These are phyloP conservation scores for Huntiella decipiens DNA, from an alignment of 2,329 filamentous ascomycete genomes.

Conservation along the genomic window DNA sequence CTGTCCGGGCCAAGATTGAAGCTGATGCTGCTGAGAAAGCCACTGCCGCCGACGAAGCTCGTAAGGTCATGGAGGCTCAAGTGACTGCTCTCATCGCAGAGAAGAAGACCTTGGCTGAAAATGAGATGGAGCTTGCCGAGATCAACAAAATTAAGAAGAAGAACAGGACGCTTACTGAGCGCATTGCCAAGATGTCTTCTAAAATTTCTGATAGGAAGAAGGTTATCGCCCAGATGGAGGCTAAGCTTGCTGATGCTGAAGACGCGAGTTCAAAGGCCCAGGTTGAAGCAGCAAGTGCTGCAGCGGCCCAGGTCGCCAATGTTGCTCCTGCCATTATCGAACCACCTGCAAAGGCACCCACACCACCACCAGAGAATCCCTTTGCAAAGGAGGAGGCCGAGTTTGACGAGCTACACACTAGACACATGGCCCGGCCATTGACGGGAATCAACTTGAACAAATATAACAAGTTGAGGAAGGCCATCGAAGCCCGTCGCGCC, in stretches of 20 bases:
- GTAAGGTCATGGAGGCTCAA: conserved; percentile 1
- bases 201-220: conserved; percentile 1
- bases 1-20: neutral
- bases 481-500: conserved; percentile 2
- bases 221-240: neutral
- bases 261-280: conserved; percentile 2
- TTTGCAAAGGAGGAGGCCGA: conserved; percentile 34
- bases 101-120: neutral
- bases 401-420: conserved; percentile 26
- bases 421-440: conserved; percentile 18
- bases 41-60: neutral
- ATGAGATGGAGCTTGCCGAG: conserved; percentile 4
- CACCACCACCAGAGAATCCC: conserved; percentile 1
- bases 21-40: conserved; percentile 2
- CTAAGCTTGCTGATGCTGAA: neutral
- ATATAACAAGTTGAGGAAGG: conserved; percentile 9
- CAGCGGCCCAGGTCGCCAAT: neutral
- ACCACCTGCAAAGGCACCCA: neutral
- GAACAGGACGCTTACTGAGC: neutral
- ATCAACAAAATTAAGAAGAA: neutral
- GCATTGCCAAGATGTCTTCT: neutral
- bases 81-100: neutral
- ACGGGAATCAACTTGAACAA: conserved; percentile 6
- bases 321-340: too few relatives aligned
- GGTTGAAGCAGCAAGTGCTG: conserved; percentile 1